These are phyloP conservation scores for Henckelia pumila DNA, from an alignment of 257 asterid species.

Conservation along the genomic window DNA sequence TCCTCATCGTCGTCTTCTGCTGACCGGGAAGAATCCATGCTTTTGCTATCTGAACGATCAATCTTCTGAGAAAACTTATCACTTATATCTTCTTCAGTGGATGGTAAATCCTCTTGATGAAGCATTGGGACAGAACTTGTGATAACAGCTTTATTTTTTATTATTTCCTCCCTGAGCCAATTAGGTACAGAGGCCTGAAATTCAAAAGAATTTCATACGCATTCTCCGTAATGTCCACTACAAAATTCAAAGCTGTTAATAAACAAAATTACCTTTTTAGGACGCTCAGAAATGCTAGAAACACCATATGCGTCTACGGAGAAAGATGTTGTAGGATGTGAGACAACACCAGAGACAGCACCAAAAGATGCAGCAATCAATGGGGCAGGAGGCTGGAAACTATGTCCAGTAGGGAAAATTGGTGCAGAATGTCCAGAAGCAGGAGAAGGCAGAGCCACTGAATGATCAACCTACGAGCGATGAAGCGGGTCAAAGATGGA, in stretches of 20 bases:
- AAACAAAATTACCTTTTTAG: slow-evolving; percentile 41
- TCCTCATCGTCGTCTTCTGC: slow-evolving; percentile 75
- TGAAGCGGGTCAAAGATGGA: slow-evolving; percentile 19
- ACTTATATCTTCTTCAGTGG: slow-evolving; percentile 61
- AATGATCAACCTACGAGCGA: slow-evolving; percentile 43
- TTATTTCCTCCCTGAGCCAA: slow-evolving; percentile 34
- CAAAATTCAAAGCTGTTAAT: slow-evolving; percentile 23
- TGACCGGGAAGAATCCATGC: slow-evolving; percentile 65
- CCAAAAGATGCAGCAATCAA: slow-evolving; percentile 59
- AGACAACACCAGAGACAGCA: slow-evolving; percentile 54
- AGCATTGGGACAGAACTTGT: slow-evolving; percentile 50
- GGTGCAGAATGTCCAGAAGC: background rate
- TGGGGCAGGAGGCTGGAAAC: slow-evolving; percentile 63
- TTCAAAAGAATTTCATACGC: slow-evolving; percentile 22
- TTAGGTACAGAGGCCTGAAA: slow-evolving; percentile 21
- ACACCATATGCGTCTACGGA: slow-evolving; percentile 66
- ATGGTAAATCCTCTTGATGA: slow-evolving; percentile 48
- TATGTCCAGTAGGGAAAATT: slow-evolving; percentile 61
- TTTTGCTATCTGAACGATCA: slow-evolving; percentile 48
- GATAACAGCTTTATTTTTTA: slow-evolving; percentile 79
- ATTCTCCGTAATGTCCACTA: slow-evolving; percentile 19
- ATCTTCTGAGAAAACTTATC: slow-evolving; percentile 36
- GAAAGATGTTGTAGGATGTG: slow-evolving; percentile 56
- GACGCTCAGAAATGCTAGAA: slow-evolving; percentile 23
- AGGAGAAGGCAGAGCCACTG: background rate